Conservation (phyloP, 129 eudicot genomes). For the Arctium lappa region DNA sequence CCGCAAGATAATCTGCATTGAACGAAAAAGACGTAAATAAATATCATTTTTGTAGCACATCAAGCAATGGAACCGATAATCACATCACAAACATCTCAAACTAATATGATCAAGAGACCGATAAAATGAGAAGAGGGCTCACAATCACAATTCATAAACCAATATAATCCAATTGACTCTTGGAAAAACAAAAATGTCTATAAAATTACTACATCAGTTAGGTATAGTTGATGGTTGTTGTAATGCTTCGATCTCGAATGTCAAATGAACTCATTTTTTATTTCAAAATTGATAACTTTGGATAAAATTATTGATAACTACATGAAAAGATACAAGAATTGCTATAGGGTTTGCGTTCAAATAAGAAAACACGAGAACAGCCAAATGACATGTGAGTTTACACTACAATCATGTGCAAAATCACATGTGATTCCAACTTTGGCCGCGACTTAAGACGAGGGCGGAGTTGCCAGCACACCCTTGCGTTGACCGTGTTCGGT, state of each 20-base stretch:
- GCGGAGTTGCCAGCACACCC: no score
- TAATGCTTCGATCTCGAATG: neutral
- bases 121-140: constrained; percentile 6
- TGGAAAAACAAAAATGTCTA: neutral
- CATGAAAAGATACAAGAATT: neutral
- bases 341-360: neutral
- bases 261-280: neutral
- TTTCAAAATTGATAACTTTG: neutral
- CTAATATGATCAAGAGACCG: neutral
- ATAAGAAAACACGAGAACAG: neutral
- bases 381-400: no score
- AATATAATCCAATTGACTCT: neutral
- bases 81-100: neutral
- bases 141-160: neutral
- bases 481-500: no score
- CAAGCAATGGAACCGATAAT: neutral
- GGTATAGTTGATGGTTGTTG: neutral
- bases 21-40: constrained; percentile 3
- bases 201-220: neutral
- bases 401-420: neutral
- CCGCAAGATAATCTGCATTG: constrained; percentile 28
- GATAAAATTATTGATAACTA: neutral
- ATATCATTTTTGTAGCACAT: neutral
- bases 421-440: no score
- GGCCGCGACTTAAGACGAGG: no score